Percentiles rank a stretch among this genome's conserved stretches.
Evolutionary conservation across 495 filamentous ascomycete genomes (phyloP).

Genomic region (Darksidea phi): DNA sequence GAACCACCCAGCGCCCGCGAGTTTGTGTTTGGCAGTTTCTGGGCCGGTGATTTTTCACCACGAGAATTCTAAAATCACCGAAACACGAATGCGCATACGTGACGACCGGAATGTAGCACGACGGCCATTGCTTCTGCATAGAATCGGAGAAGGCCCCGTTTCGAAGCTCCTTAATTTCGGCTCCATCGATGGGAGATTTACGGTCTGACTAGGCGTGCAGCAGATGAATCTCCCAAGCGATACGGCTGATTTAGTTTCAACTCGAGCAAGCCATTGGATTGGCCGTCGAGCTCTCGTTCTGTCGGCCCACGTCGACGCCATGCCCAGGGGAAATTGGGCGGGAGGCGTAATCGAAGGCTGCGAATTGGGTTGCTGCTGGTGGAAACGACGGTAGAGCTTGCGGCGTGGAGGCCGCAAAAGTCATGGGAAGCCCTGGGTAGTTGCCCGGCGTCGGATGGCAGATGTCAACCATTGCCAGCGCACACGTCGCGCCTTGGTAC

Average conservation of each 20-base stretch:
- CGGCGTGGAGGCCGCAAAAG: conserved; percentile 9
- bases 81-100: not conserved
- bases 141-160: conserved; percentile 11
- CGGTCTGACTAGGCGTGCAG: conserved; percentile 11
- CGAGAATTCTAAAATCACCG: not conserved
- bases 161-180: conserved; percentile 37
- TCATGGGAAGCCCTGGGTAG: not conserved
- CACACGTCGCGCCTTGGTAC: conserved; percentile 5
- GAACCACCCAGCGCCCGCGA: not conserved
- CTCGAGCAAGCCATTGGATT: conserved; percentile 20
- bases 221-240: conserved; percentile 26
- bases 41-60: too few species aligned
- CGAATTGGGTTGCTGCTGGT: not conserved
- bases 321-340: conserved; percentile 24
- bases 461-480: conserved; percentile 15
- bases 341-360: conserved; percentile 14
- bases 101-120: not conserved
- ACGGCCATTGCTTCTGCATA: not conserved
- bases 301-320: conserved; percentile 25
- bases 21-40: not conserved
- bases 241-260: conserved; percentile 33
- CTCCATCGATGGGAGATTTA: conserved; percentile 12
- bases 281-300: conserved; percentile 19
- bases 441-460: not conserved
- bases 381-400: not conserved